Base-by-base conservation (phyloP, 129 eudicot species). In the Helichrysum umbraculigerum region DNA sequence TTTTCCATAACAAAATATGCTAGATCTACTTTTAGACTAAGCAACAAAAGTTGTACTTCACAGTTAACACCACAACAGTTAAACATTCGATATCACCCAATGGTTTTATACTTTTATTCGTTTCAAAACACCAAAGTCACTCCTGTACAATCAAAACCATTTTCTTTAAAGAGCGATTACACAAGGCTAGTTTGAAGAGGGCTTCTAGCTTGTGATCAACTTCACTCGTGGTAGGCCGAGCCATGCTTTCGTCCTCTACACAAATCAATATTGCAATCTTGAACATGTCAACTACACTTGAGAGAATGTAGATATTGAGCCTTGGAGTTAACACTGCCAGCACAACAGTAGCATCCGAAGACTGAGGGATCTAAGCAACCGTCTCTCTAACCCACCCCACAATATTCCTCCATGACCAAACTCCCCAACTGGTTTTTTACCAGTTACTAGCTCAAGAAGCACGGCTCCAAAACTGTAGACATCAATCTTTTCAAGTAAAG, bases 381-480 rank as follows among this genome's bases (percentile, higher is more conserved):
- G 92, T 90, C 71, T 86, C 83, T 58, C 77, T 69, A 7, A 93
- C 86, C 98, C 98, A 93, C 79, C 88, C 85, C 75, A 93, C 98
- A 4, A 93, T 93, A 74, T 93, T 91, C 39, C 97, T 0, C 98
- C 98, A 0, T 90, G 91, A 12, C 98, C 98, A 56, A 93, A 93
- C 70, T 88, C 97, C 0, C 98, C 98, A 50, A 93, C 98, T 1
- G 98, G 92, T 66, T 82, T 90, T 12, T 87, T 81, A 10, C 98
- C 98, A 0, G 96, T 83, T 20, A 90, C 84, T 19, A 93, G 88
- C 81, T 93, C 98, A 1, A 93, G 82, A 17, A 93, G 90, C 14
- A 93, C 98, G 1, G 90, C 98, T 0, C 98, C 98, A 21, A 90
- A 93, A 63, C 98, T 93, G 83, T 93, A 93, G 11, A 90, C 98